Base-by-base conservation (phyloP, 2,329 filamentous ascomycete genomes). In the Pseudomassariella vexata region DNA sequence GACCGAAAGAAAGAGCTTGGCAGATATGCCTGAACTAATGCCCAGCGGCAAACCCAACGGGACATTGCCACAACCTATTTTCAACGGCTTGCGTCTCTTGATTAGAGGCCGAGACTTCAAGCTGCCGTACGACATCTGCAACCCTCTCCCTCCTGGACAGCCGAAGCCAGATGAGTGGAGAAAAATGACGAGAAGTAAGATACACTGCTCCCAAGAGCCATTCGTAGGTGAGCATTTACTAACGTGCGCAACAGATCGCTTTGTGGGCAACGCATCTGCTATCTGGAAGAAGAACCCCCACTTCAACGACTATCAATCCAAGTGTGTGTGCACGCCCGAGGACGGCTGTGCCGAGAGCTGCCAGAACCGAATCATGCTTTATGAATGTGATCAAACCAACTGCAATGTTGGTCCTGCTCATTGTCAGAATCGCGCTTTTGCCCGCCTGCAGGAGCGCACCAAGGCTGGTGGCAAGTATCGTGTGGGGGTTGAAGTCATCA, bases 331-430 rank as follows among this genome's bases (percentile, higher is more conserved):
- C 62, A 78, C 66, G 24, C 67, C 74, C 6, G 84, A 89, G 32
- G 78, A 82, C 33, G 88, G 87, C 21, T 96, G 92, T 50, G 85
- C 79, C 41, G 87, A 95, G 41, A 74, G 84, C 48, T 98, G 92
- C 60, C 85, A 95, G 53, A 98, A 98, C 57, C 74, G 88, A 40
- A 88, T 88, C 57, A 96, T 96, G 88, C 79, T 94, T 35, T 96
- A 95, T 57, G 92, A 98, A 62, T 98, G 92, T 55, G 87, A 96
- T 56, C 75, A 82, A 28, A 81, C 73, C 36, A 98, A 95, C 56
- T 98, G 92, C 65, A 84, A 80, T 37, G 66, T 90, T 11, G 82
- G 83, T 24, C 68, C 75, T n/a, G 71, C 77, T 14, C 53, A 68
- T 29, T 98, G 92, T 58, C 78, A 76, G 17, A 98, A 98, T 54